Percentiles rank a stretch among this genome's conserved stretches.
These are phyloP conservation scores for Aspergillus diversus DNA, from an alignment of 495 filamentous ascomycete species.

Conservation along the genomic window DNA sequence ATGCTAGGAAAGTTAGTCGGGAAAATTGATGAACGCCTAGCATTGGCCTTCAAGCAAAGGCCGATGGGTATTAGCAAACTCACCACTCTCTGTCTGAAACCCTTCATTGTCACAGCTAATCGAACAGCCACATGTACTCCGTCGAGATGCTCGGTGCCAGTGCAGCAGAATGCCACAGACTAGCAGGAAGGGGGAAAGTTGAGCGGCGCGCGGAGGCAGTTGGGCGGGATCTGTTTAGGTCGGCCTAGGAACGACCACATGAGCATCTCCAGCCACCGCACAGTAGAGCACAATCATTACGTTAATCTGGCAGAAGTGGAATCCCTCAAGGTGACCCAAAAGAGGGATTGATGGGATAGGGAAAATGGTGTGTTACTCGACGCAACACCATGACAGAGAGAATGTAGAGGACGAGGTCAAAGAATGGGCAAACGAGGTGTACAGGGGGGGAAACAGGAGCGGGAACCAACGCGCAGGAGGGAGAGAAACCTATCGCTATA, in stretches of 20 bases:
- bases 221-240: slow-evolving; percentile 39
- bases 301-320: slow-evolving; percentile 2
- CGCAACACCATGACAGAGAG: slow-evolving; percentile 14
- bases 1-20: slow-evolving; percentile 54
- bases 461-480: slow-evolving; percentile 20
- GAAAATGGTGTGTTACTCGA: slow-evolving; percentile 3
- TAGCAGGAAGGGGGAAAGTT: slow-evolving; percentile 39
- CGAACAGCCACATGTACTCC: slow-evolving; percentile 48
- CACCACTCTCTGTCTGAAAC: slow-evolving; percentile 97
- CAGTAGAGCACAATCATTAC: slow-evolving; percentile 17
- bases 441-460: slow-evolving; percentile 20
- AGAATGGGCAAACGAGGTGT: slow-evolving; percentile 9
- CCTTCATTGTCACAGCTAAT: slow-evolving; percentile 76
- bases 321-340: background rate
- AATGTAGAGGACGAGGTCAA: slow-evolving; percentile 1
- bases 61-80: slow-evolving; percentile 45
- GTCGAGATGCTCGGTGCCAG: slow-evolving; percentile 37
- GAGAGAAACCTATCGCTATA: slow-evolving; percentile 22
- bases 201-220: slow-evolving; percentile 24
- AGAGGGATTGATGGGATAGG: slow-evolving; percentile 4
- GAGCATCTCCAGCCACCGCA: slow-evolving; percentile 32
- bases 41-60: slow-evolving; percentile 26
- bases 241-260: slow-evolving; percentile 38
- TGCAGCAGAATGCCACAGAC: slow-evolving; percentile 46
- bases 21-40: slow-evolving; percentile 21